Base-by-base conservation (phyloP, 768 basidiomycete genomes). In the Russula foetens region DNA sequence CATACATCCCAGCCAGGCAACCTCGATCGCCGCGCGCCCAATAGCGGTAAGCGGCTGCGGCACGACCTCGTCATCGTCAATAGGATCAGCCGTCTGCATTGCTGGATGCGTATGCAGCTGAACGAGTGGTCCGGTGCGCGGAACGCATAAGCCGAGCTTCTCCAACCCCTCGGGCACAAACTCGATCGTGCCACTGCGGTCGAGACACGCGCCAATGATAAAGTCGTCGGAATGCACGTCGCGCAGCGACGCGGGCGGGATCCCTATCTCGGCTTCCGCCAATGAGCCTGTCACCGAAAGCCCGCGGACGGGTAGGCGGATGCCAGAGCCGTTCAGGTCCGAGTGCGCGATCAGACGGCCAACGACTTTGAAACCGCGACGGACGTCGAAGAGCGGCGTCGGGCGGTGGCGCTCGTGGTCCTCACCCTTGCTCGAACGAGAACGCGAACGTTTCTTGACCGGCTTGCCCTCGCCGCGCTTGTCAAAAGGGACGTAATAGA, bases 111-210 rank as follows among this genome's bases (percentile, higher is more conserved):
- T 47, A 5, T 35, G 53, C 2, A 55, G 47, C 21, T 53, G 47
- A 5, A 47, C 43, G 4, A 55, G 46, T 0, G 65, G 65, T 31
- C 60, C 61, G 29, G 59, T 56, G 47, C 66, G 67, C 33, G 65
- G 66, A 38, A 65, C 67, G 52, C 85, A 85, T 63, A 94, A 73
- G 0, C 90, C 90, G 58, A 95, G 77, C 70, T 84, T 82, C 64
- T 83, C 79, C 56, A 94, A 77, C 0, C 90, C 92, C 51, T 95
- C 85, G 0, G 86, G 81, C n/a, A 84, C 71, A 63, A 95, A 91
- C 70, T 90, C 84, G 53, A 95, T 81, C 4, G 90, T 90, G 0
- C 75, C 71, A 31, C 84, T 80, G 23, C 85, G 81, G 26, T 83
- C 79, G 53, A 78, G 72, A 64, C 86, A 90, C 2, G 81, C 71